A percentile compares a stretch with the other conserved stretches of the same genome.
phyloP scores from a whole-genome alignment of 306 rosid species.

The Prunus mongolica region DNA sequence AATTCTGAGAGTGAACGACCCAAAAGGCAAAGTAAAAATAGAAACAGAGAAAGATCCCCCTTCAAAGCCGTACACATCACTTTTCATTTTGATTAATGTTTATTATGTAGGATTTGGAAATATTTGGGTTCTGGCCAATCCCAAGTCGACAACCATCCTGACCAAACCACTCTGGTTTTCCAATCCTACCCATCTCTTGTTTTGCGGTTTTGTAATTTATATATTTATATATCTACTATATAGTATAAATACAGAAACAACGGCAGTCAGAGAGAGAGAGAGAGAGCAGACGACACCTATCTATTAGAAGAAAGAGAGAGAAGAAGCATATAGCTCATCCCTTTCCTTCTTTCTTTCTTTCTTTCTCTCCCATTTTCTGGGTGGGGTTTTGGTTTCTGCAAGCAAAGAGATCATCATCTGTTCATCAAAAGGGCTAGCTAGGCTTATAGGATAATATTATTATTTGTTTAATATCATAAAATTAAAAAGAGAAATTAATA shows the following conservation, averaged over 20 bases:
- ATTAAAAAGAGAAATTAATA: neutral
- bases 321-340: no score
- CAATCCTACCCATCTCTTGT: constrained; percentile 19
- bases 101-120: no score
- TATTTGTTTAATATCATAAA: neutral
- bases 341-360: no score
- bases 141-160: constrained; percentile 43
- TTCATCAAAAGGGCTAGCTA: neutral
- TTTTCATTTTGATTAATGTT: no score
- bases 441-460: neutral
- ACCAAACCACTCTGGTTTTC: constrained; percentile 48
- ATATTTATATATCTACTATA: neutral
- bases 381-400: neutral
- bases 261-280: neutral
- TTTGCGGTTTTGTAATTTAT: constrained; percentile 12
- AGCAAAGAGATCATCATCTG: neutral
- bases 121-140: constrained; percentile 34
- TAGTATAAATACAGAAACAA: neutral
- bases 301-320: no score
- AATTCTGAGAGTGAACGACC: no score
- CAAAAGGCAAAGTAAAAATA: no score
- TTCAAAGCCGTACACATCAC: no score
- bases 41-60: no score
- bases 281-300: neutral
- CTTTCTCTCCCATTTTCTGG: neutral